These are phyloP conservation scores for Collybiopsis luxurians DNA, from an alignment of 768 basidiomycete species.

Conservation along the genomic window DNA sequence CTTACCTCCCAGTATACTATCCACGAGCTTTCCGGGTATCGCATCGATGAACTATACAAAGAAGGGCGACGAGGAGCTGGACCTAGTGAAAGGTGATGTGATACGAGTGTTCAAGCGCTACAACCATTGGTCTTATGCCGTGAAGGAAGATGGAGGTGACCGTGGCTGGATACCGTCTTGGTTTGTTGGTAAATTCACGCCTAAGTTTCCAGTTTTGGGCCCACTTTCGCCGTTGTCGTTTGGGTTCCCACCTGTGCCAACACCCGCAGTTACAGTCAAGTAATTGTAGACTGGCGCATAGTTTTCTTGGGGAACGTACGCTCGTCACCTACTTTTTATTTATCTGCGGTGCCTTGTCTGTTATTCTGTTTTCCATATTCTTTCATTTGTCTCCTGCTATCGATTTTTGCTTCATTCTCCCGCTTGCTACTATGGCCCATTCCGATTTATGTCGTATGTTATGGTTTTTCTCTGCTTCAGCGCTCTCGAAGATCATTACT, in stretches of 20 bases:
- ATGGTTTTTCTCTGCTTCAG: too few species aligned
- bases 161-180: too few species aligned
- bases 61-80: constrained; percentile 91
- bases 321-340: too few species aligned
- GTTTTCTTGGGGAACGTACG: too few species aligned
- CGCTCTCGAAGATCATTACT: too few species aligned
- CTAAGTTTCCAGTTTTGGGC: constrained; percentile 40
- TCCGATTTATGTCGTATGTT: too few species aligned
- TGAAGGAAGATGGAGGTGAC: constrained; percentile 91
- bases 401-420: too few species aligned
- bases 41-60: constrained; percentile 96
- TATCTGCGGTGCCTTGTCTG: too few species aligned
- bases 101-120: constrained; percentile 96
- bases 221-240: constrained; percentile 55
- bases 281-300: background rate
- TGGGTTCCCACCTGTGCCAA: constrained; percentile 46
- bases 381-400: too few species aligned
- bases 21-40: constrained; percentile 96
- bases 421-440: too few species aligned
- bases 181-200: constrained; percentile 87
- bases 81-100: constrained; percentile 83
- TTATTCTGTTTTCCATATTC: too few species aligned
- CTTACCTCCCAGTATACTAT: constrained; percentile 86
- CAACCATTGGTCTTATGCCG: constrained; percentile 97
- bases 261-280: constrained; percentile 29